phyloP scores from a whole-genome alignment of 176 grass and related monocot genomes.

The Carex pumila region DNA sequence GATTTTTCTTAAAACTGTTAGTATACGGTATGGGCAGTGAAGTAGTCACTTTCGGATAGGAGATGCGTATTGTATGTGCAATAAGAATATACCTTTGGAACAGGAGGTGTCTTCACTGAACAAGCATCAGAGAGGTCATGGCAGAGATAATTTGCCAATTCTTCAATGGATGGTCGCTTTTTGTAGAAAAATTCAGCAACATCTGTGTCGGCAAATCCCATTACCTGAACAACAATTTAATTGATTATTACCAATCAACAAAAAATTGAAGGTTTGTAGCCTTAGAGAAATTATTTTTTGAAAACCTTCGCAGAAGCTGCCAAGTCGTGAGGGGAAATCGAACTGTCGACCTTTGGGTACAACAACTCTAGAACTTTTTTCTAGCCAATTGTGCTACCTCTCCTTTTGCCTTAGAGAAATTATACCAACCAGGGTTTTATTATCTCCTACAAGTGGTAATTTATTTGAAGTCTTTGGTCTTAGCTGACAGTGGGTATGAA shows the following conservation, averaged over 20 bases:
- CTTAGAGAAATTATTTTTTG: background rate
- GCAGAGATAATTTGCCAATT: constrained; percentile 70
- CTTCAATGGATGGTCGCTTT: constrained; percentile 51
- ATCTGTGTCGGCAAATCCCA: constrained; percentile 92
- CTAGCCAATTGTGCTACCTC: too few relatives aligned
- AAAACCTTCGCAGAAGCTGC: too few relatives aligned
- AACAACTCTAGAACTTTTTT: too few relatives aligned
- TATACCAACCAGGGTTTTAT: background rate
- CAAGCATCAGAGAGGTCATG: constrained; percentile 89
- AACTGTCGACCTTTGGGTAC: too few relatives aligned
- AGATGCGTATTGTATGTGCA: background rate
- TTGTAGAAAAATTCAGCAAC: constrained; percentile 90
- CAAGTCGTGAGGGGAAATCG: too few relatives aligned
- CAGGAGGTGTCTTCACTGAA: constrained; percentile 39
- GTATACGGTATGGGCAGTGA: background rate
- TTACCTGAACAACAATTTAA: constrained; percentile 41
- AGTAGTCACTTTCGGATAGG: background rate
- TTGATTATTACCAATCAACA: background rate
- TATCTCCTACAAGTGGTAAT: background rate
- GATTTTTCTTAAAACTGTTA: background rate
- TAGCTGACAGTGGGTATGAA: background rate
- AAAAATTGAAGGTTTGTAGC: background rate
- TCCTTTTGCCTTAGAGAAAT: background rate
- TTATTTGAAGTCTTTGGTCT: background rate
- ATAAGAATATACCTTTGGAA: constrained; percentile 58